These are phyloP conservation scores for Barnettozyma salicaria DNA, from an alignment of 805 yeast species.

Conservation along the genomic window DNA sequence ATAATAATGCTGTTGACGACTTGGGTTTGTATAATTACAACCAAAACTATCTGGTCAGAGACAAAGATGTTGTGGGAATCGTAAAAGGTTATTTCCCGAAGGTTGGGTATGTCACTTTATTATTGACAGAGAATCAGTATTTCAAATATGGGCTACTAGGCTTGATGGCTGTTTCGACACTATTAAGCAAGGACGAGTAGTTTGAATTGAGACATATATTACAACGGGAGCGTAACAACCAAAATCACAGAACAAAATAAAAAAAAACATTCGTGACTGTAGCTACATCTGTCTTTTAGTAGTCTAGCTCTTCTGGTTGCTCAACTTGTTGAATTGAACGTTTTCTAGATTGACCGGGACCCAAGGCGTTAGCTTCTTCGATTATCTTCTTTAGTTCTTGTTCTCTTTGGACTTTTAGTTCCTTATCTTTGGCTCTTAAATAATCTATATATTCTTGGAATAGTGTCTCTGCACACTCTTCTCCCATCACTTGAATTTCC, in stretches of 20 bases:
- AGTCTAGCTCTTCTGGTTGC: constrained; percentile 30
- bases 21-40: constrained; percentile 73
- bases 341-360: constrained; percentile 10
- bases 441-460: constrained; percentile 31
- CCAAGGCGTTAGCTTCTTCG: constrained; percentile 15
- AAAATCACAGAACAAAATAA: too few relatives aligned
- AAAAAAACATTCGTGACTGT: too few relatives aligned
- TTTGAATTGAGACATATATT: neutral
- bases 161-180: constrained; percentile 60
- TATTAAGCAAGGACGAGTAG: constrained; percentile 46
- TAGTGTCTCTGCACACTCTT: constrained; percentile 27
- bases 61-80: constrained; percentile 76
- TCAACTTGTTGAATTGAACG: constrained; percentile 22
- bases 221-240: too few relatives aligned
- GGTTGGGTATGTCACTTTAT: constrained; percentile 85
- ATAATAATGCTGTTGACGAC: constrained; percentile 90
- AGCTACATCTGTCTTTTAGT: constrained; percentile 19
- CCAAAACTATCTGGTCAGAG: constrained; percentile 70
- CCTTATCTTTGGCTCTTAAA: constrained; percentile 22
- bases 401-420: constrained; percentile 19
- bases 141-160: constrained; percentile 77
- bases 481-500: constrained; percentile 33
- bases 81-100: constrained; percentile 90
- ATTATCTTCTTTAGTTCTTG: constrained; percentile 18
- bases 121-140: constrained; percentile 82